Base-by-base conservation (phyloP, 225 moss, liverwort and hornwort genomes). In the Anthoceros angustus region DNA sequence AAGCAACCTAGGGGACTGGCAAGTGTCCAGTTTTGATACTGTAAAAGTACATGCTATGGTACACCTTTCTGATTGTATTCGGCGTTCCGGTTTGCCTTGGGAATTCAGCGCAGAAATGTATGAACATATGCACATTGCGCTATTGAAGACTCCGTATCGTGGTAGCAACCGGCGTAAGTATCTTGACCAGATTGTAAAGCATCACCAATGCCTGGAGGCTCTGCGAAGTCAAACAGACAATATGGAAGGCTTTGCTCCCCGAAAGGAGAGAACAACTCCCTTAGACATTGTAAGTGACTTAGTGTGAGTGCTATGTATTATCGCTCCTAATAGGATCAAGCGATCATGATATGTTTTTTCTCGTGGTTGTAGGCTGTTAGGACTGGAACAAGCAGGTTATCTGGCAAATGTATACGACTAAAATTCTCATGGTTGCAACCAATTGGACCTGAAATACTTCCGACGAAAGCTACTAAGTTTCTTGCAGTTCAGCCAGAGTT, bases 21-120 rank as follows among this genome's bases (percentile, higher is more conserved):
- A 64, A 16, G 39, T 16, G 15, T 64, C 3, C 8, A 32, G 3
- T 15, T 64, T 64, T 64, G 40, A 64, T 32, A 16, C 40, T 26
- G 64, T 64, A 16, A 64, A 64, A 64, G 64, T 64, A 6, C 64
- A 64, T 64, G 64, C 3, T 24, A 64, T 64, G 64, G 16, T 8
- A 3, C 64, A 64, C 39, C 40, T 24, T 39, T 16, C 32, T 15
- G 64, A 64, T 39, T 25, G 0, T 16, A 64, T 64, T 39, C 64
- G 64, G 6, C 21, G 64, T 24, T 24, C 3, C 16, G 3, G 64
- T 16, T 25, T 40, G 14, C 64, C 64, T 24, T 64, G 26, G 26
- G 64, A 64, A 32, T 64, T 24, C 1, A 64, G 3, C 16, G 21
- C 3, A 24, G 40, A 64, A 9, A 64, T 64, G 64, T 25, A 64